Conservation (phyloP, 1,284 basidiomycete species). For the Pseudozyma pruni region DNA sequence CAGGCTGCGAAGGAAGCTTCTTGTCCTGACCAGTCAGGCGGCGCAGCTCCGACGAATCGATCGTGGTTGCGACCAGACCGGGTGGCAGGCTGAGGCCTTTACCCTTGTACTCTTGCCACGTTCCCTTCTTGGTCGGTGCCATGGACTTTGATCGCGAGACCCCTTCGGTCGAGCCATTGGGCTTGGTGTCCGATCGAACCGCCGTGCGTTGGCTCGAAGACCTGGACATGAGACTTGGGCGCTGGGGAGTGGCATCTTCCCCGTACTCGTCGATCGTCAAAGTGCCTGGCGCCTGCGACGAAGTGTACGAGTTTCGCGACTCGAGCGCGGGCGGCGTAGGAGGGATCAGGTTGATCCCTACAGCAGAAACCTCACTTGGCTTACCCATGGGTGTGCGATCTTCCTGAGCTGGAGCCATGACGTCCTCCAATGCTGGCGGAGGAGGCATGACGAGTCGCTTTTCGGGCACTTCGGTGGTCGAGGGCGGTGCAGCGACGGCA, state of each 20-base stretch:
- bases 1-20: constrained; percentile 14
- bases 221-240: constrained; percentile 37
- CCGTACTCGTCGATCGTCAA: constrained; percentile 34
- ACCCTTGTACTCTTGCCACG: constrained; percentile 52
- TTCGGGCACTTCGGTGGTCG: constrained; percentile 9
- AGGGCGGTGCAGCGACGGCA: constrained; percentile 4
- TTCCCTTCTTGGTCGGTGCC: constrained; percentile 29
- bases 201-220: constrained; percentile 48
- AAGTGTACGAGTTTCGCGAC: constrained; percentile 33
- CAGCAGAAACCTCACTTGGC: constrained; percentile 15
- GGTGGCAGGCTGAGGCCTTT: constrained; percentile 55
- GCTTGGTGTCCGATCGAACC: constrained; percentile 13
- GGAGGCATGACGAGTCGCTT: constrained; percentile 58
- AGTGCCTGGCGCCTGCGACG: constrained; percentile 34
- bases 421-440: constrained; percentile 32
- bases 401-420: constrained; percentile 26
- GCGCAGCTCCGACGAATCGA: constrained; percentile 45
- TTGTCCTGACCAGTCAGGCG: constrained; percentile 26
- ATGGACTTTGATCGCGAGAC: constrained; percentile 39
- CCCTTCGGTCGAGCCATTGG: constrained; percentile 4
- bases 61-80: constrained; percentile 54
- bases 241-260: constrained; percentile 16
- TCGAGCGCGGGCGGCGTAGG: constrained; percentile 61
- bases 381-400: constrained; percentile 47
- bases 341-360: constrained; percentile 62